Evolutionary conservation across 306 rosid genomes (phyloP).

Genomic region (Vicia sativa): DNA sequence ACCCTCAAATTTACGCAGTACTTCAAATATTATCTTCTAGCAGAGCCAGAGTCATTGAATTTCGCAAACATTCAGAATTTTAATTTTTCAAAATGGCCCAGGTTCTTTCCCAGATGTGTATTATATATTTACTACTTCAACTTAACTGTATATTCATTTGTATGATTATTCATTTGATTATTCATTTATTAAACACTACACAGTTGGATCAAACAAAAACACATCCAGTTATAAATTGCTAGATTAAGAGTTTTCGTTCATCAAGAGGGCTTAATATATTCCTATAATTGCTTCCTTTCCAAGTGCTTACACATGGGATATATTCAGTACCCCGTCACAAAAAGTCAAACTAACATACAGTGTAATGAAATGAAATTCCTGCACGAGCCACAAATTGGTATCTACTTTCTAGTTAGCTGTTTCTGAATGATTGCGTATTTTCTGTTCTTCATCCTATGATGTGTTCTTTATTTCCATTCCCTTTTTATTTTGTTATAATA

Average conservation of each 20-base stretch:
- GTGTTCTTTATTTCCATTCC: background rate
- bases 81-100: conserved; percentile 2
- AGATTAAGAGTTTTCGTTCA: background rate
- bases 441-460: background rate
- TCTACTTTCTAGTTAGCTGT: background rate
- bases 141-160: background rate
- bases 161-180: conserved; percentile 23
- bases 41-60: background rate
- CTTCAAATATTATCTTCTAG: conserved; percentile 1
- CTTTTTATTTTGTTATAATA: conserved; percentile 9
- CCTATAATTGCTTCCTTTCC: background rate
- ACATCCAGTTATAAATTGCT: conserved; percentile 15
- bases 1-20: conserved; percentile 21
- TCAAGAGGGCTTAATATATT: conserved; percentile 4
- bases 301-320: conserved; percentile 3
- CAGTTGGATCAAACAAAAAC: conserved; percentile 8
- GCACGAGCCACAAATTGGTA: conserved; percentile 15
- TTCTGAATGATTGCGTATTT: background rate
- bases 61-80: background rate
- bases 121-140: background rate
- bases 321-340: background rate
- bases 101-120: background rate
- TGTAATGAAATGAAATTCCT: background rate
- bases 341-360: background rate
- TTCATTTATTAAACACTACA: conserved; percentile 17